Conservation (phyloP, 345 rosid species). For the Zanthoxylum bungeanum region DNA sequence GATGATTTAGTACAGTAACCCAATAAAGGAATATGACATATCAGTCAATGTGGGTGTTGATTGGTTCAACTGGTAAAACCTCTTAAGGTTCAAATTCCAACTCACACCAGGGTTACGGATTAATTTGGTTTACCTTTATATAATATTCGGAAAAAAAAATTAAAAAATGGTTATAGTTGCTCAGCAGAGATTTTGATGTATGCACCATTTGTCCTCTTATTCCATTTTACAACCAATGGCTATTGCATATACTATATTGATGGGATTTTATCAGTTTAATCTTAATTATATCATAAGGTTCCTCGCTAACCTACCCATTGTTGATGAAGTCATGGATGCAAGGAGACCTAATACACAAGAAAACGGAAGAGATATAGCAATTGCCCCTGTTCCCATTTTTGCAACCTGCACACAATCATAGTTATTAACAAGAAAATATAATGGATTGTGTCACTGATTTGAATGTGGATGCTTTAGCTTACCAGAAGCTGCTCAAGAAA, state of each 20-base stretch:
- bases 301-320: constrained; percentile 67
- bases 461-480: constrained; percentile 15
- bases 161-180: background rate
- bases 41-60: background rate
- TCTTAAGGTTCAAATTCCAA: background rate
- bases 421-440: background rate
- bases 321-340: constrained; percentile 77
- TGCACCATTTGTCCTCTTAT: background rate
- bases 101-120: background rate
- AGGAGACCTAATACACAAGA: constrained; percentile 85
- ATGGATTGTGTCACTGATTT: constrained; percentile 1
- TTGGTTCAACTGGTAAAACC: background rate
- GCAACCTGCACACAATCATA: constrained; percentile 48
- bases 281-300: background rate
- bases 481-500: constrained; percentile 95
- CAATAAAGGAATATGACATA: background rate
- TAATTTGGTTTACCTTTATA: too few species aligned
- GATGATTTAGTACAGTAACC: background rate
- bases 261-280: background rate
- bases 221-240: background rate
- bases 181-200: background rate
- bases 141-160: background rate
- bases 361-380: constrained; percentile 88
- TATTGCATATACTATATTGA: background rate
- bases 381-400: constrained; percentile 76